Evolutionary conservation across 306 rosid species (phyloP), one percentile per base, ranked within the genome.

Genomic region (Cicer chorassanicum): DNA sequence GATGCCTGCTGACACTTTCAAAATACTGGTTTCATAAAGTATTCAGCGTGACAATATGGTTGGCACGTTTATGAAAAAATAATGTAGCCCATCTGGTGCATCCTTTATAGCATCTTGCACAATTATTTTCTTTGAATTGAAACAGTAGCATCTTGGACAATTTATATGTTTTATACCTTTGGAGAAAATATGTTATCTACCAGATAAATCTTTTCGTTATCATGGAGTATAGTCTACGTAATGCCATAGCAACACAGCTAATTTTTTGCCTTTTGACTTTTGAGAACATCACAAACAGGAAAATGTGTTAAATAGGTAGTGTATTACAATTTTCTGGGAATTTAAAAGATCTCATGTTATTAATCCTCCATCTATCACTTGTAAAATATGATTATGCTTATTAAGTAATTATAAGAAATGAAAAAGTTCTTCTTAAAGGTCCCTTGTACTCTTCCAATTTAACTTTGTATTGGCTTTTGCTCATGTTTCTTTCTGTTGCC

Each of bases 1-100:
- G 59, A 55, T 64, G 40, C 21, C 36, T 63, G 34, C 50, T 9
- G 41, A 13, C 77, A 40, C 68, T 46, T 76, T 64, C 61, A 81
- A 51, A 40, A 76, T 70, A 46, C 53, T 36, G 70, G 69, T 65
- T 82, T 77, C 62, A 21, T 49, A 77, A 63, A 54, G 14, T 72
- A 76, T 53, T 81, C 63, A 69, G n/a, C 53, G 11, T 50, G 72
- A 45, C 50, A 44, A 51, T 74, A 56, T 65, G 34, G 29, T 69
- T 7, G 72, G 41, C 40, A 14, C 6, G 24, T 53, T 54, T 54
- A 54, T 10, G 61, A 56, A 36, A 73, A 19, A 66, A 55, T 70
- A 70, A 7, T 55, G 63, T 76, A 38, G 73, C 40, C 16, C 70
- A 68, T 62, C 7, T 46, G 76, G 55, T 41, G 63, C 61, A 53